Percentiles rank a stretch among this genome's conserved stretches.
These are phyloP conservation scores for Phyllosticta capitalensis DNA, from an alignment of 2,329 filamentous ascomycete genomes.

Conservation along the genomic window DNA sequence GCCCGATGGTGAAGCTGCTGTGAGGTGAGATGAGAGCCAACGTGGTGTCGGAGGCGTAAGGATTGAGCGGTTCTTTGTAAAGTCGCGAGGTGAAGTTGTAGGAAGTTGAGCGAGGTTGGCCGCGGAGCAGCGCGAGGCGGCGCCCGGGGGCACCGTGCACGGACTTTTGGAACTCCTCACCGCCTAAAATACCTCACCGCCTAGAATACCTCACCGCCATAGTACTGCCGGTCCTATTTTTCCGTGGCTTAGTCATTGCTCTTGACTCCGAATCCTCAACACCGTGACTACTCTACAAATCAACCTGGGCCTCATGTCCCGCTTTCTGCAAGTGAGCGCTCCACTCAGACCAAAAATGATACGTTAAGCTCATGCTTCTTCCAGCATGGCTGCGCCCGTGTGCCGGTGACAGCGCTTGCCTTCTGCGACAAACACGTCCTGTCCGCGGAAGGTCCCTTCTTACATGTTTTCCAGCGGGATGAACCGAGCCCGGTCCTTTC, in stretches of 20 bases:
- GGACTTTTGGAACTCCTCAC: too few relatives aligned
- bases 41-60: background rate
- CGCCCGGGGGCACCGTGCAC: background rate
- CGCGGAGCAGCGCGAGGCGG: background rate
- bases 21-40: background rate
- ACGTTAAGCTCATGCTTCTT: background rate
- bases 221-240: too few relatives aligned
- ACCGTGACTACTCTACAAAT: background rate
- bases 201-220: too few relatives aligned
- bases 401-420: slow-evolving; percentile 38
- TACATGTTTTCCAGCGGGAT: slow-evolving; percentile 29
- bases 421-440: slow-evolving; percentile 29
- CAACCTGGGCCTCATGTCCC: slow-evolving; percentile 19
- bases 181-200: too few relatives aligned
- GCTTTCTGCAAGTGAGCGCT: slow-evolving; percentile 23
- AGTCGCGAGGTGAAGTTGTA: background rate
- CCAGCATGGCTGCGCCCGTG: slow-evolving; percentile 30
- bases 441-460: slow-evolving; percentile 34
- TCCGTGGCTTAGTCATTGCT: background rate
- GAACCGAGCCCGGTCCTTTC: slow-evolving; percentile 19
- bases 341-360: background rate
- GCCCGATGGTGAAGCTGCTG: background rate
- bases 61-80: background rate
- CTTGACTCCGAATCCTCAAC: background rate
- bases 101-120: background rate